These are phyloP conservation scores for Thelonectria discophora DNA, from an alignment of 2,329 filamentous ascomycete species.

Conservation along the genomic window DNA sequence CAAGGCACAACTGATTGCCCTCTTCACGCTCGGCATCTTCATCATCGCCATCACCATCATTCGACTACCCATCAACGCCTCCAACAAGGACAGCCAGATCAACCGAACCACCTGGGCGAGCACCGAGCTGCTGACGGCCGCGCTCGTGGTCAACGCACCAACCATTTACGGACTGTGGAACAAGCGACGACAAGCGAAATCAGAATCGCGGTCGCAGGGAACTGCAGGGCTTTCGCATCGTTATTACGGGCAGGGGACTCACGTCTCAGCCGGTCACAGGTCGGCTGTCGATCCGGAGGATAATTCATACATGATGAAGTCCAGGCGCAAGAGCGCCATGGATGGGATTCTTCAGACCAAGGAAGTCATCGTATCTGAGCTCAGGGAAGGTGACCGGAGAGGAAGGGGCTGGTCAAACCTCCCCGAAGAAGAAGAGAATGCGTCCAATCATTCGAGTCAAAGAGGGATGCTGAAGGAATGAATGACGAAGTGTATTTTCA, in stretches of 20 bases:
- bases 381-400: slow-evolving; percentile 12
- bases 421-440: slow-evolving; percentile 11
- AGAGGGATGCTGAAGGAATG: slow-evolving; percentile 2
- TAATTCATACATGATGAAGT: slow-evolving; percentile 10
- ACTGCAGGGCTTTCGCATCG: slow-evolving; percentile 4
- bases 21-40: slow-evolving; percentile 51
- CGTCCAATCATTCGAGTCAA: slow-evolving; percentile 13
- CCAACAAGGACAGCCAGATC: slow-evolving; percentile 46
- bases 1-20: slow-evolving; percentile 44
- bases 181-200: slow-evolving; percentile 34
- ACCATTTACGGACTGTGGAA: slow-evolving; percentile 49
- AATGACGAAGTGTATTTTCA: not conserved
- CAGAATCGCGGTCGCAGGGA: slow-evolving; percentile 10
- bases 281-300: not conserved
- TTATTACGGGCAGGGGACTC: slow-evolving; percentile 11
- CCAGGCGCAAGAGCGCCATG: slow-evolving; percentile 7
- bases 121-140: slow-evolving; percentile 47
- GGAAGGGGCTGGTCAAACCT: slow-evolving; percentile 14
- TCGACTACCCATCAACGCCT: slow-evolving; percentile 49
- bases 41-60: slow-evolving; percentile 52
- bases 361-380: slow-evolving; percentile 16
- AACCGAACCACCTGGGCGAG: slow-evolving; percentile 51
- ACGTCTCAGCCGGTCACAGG: slow-evolving; percentile 3
- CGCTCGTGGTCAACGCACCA: slow-evolving; percentile 50
- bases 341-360: slow-evolving; percentile 21